Percentiles rank a stretch among this genome's conserved stretches.
These are phyloP conservation scores for Halophytophthora batemanensis DNA, from an alignment of 352 stramenopile genomes.

Conservation along the genomic window DNA sequence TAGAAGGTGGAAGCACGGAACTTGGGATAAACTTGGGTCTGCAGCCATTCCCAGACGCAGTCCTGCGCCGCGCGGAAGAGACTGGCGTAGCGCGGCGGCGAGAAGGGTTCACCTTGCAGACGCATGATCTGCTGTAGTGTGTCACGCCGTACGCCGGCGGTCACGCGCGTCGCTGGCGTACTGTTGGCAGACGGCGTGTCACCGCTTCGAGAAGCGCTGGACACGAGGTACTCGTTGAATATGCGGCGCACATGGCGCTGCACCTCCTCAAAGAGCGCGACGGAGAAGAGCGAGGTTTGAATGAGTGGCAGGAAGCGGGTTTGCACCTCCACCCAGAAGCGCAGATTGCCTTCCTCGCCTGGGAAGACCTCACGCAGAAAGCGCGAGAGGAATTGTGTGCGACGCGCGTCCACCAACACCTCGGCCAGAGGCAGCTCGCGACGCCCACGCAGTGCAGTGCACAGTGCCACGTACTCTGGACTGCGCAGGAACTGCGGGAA, in stretches of 20 bases:
- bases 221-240: conserved; percentile 65
- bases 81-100: conserved; percentile 57
- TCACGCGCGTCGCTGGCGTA: conserved; percentile 31
- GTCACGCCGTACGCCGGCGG: conserved; percentile 50
- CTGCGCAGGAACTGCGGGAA: conserved; percentile 51
- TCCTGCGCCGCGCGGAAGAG: conserved; percentile 74
- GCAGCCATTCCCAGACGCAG: conserved; percentile 68
- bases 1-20: conserved; percentile 64
- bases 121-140: conserved; percentile 66
- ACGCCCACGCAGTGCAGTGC: conserved; percentile 45
- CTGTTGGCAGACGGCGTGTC: conserved; percentile 2
- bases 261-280: conserved; percentile 74
- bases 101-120: conserved; percentile 75
- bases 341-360: conserved; percentile 44
- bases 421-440: conserved; percentile 63
- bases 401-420: conserved; percentile 50
- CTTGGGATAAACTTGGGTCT: conserved; percentile 51
- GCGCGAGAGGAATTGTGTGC: conserved; percentile 52
- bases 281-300: conserved; percentile 54
- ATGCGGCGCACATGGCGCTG: conserved; percentile 57
- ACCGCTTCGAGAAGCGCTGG: conserved; percentile 16
- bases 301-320: conserved; percentile 68
- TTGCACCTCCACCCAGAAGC: conserved; percentile 76
- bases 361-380: conserved; percentile 37
- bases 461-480: conserved; percentile 48